Evolutionary conservation across 306 rosid genomes (phyloP).

Genomic region (Cicer cuneatum): DNA sequence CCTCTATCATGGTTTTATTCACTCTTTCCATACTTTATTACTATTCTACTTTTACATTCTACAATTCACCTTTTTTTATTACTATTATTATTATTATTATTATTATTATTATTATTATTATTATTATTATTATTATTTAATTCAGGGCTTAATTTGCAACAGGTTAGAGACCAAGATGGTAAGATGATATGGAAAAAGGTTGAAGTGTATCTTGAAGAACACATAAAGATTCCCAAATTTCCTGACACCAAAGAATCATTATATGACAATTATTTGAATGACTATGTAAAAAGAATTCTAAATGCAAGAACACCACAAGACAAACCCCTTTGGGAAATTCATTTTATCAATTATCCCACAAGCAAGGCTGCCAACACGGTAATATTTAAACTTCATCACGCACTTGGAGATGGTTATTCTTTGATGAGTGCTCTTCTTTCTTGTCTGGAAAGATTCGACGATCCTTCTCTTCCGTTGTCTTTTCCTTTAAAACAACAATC

Average conservation of each 20-base stretch:
- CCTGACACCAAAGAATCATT: constrained; percentile 40
- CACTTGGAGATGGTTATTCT: constrained; percentile 72
- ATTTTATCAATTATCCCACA: constrained; percentile 64
- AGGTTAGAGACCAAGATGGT: constrained; percentile 50
- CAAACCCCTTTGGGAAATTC: constrained; percentile 69
- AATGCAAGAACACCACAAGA: constrained; percentile 34
- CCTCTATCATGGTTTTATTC: constrained; percentile 59
- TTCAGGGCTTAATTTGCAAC: background rate
- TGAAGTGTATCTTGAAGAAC: constrained; percentile 58
- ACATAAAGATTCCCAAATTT: constrained; percentile 51
- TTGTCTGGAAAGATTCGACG: constrained; percentile 55
- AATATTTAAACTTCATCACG: constrained; percentile 61
- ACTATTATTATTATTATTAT: too few species aligned
- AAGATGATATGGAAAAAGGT: constrained; percentile 59
- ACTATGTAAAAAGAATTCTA: constrained; percentile 49
- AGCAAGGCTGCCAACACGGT: constrained; percentile 47
- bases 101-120: too few species aligned
- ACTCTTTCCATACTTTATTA: background rate
- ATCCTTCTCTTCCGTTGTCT: constrained; percentile 65
- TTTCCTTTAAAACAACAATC: constrained; percentile 50
- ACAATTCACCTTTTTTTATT: too few species aligned
- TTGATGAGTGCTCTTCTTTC: constrained; percentile 70
- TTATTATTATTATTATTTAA: too few species aligned
- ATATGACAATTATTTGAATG: constrained; percentile 48
- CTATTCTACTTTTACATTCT: too few species aligned